Evolutionary conservation across 208 protist species (phyloP).

Genomic region (Porcisia hertigi): DNA sequence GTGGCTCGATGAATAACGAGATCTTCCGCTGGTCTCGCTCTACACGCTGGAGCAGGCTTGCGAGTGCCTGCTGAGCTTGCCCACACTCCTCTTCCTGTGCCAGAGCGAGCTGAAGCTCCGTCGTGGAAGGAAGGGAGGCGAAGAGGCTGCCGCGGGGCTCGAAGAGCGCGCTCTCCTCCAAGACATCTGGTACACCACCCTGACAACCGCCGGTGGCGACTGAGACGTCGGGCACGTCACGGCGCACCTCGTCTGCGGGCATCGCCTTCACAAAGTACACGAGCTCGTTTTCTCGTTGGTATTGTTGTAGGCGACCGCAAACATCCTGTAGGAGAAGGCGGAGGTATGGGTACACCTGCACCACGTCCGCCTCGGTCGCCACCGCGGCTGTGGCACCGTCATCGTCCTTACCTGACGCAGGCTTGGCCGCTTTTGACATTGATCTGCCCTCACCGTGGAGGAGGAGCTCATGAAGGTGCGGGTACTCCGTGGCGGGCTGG

Average conservation of each 20-base stretch:
- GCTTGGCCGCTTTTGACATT: not conserved
- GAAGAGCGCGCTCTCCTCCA: constrained; percentile 13
- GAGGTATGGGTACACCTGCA: constrained; percentile 57
- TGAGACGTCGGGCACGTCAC: constrained; percentile 49
- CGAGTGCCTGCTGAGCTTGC: constrained; percentile 30
- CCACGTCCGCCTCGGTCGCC: constrained; percentile 31
- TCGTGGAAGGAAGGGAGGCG: constrained; percentile 20
- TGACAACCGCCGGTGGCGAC: constrained; percentile 1
- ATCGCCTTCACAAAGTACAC: constrained; percentile 53
- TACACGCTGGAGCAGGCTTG: constrained; percentile 20
- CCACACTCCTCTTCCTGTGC: constrained; percentile 24
- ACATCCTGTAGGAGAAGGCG: constrained; percentile 39
- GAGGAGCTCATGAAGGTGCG: constrained; percentile 23
- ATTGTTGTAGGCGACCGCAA: constrained; percentile 35
- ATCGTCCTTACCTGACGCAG: not conserved
- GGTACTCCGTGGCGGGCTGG: constrained; percentile 16
- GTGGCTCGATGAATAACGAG: constrained; percentile 13
- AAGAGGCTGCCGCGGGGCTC: constrained; percentile 22
- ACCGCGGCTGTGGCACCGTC: not conserved
- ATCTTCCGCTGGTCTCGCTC: constrained; percentile 20
- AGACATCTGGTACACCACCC: constrained; percentile 8
- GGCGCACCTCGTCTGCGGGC: constrained; percentile 36
- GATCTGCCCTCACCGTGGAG: not conserved
- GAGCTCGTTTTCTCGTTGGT: constrained; percentile 60
- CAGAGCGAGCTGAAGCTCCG: constrained; percentile 30